A percentile compares a stretch with the other conserved stretches of the same genome.
phyloP scores from a whole-genome alignment of 768 basidiomycete species.

The Fomitopsis serialis region DNA sequence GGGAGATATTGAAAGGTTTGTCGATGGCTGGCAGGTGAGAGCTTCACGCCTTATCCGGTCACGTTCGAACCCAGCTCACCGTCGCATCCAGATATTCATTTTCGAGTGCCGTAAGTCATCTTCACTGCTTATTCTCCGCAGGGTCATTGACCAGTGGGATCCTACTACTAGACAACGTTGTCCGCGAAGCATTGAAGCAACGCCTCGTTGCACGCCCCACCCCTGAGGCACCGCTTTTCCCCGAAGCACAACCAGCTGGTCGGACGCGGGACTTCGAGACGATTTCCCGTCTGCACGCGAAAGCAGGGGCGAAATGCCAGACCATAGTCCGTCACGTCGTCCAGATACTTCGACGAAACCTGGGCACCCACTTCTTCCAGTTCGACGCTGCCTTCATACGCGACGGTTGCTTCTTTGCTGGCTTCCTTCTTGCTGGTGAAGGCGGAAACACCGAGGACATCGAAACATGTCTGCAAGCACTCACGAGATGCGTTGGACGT shows the following conservation, averaged over 20 bases:
- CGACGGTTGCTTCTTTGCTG: slow-evolving; percentile 89
- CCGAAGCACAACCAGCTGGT: slow-evolving; percentile 13
- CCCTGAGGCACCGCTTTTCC: slow-evolving; percentile 10
- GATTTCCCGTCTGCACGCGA: slow-evolving; percentile 33
- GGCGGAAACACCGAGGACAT: slow-evolving; percentile 47
- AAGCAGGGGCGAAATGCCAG: slow-evolving; percentile 39
- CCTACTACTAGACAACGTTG: slow-evolving; percentile 60
- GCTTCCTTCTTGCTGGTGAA: slow-evolving; percentile 61
- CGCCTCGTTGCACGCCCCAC: slow-evolving; percentile 32
- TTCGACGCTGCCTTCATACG: slow-evolving; percentile 85
- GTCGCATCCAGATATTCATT: slow-evolving; percentile 61
- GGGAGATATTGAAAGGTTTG: slow-evolving; percentile 61
- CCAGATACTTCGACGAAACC: slow-evolving; percentile 41
- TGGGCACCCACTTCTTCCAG: slow-evolving; percentile 59
- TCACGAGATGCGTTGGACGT: slow-evolving; percentile 82
- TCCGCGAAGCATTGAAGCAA: slow-evolving; percentile 77
- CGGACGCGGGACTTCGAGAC: slow-evolving; percentile 21
- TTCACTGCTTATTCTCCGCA: background rate
- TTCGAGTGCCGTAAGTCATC: slow-evolving; percentile 78
- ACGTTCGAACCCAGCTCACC: background rate
- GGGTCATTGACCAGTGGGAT: background rate
- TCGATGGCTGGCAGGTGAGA: slow-evolving; percentile 84
- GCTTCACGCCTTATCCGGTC: background rate
- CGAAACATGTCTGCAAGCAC: slow-evolving; percentile 59
- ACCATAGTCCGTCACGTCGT: slow-evolving; percentile 41